Base-by-base conservation (phyloP, 2,329 filamentous ascomycete species). In the Aspergillus spinulosporus region DNA sequence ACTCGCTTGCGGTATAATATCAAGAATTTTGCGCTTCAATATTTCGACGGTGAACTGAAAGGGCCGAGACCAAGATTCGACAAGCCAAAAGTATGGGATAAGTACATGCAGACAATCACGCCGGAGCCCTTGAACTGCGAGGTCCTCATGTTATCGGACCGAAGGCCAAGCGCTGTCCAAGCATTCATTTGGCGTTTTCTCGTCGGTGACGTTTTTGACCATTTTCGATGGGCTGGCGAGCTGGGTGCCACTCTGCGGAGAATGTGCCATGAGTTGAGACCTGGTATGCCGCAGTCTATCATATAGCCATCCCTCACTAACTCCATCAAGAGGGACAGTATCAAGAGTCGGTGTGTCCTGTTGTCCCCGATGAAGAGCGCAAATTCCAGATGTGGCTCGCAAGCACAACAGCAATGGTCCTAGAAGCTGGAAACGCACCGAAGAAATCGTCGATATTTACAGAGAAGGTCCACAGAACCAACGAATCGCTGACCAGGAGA, bases 351-450 rank as follows among this genome's bases (percentile, higher is more conserved):
- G 15, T n/a, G 7, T 8, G 21, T 1, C n/a, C 49, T n/a, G 15
- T 46, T 6, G 12, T 39, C 26, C 44, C 52, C 2, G 52, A 54
- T 2, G 45, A 46, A 36, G 52, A 48, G 28, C 45, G 45, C 12
- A 48, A 49, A 15, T 54, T 54, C 15, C 52, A 49, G 21, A 36
- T 29, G 3, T 54, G 52, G 52, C 11, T 47, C 5, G 36, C 52
- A 6, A 37, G 15, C 26, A 49, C 52, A 8, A 49, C 52, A 9
- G 44, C 43, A 3, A 36, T 47, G 9, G 28, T 54, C 1, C 11
- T 54, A 4, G 52, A 46, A 12, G 37, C 3, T 2, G 29, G 12
- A 29, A 37, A 31, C 42, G 11, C 34, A 32, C 9, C 21, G 21
- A 29, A 11, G n/a, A 15, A 34, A 12, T 40, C 50, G 15, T 28